Conservation (phyloP, 495 filamentous ascomycete species). For the Pseudoneurospora amorphoporcata region DNA sequence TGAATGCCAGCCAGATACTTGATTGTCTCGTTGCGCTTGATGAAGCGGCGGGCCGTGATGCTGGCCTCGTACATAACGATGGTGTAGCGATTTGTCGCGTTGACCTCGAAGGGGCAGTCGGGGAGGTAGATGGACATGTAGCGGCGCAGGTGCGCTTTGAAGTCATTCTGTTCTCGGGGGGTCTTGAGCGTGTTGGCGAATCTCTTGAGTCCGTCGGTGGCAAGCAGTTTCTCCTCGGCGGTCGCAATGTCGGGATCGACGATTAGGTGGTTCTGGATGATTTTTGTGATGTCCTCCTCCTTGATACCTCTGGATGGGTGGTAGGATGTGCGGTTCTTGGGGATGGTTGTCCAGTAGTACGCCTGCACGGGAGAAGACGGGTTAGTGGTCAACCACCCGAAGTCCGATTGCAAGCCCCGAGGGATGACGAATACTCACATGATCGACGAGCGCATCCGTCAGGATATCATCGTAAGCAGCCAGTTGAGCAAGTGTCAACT, state of each 20-base stretch:
- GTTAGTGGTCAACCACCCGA: slow-evolving; percentile 4
- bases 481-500: slow-evolving; percentile 74
- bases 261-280: slow-evolving; percentile 69
- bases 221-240: slow-evolving; percentile 63
- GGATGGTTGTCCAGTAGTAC: slow-evolving; percentile 90
- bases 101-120: slow-evolving; percentile 89
- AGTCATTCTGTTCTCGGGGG: slow-evolving; percentile 76
- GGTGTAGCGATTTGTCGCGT: slow-evolving; percentile 92
- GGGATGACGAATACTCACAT: slow-evolving; percentile 46
- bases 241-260: slow-evolving; percentile 56
- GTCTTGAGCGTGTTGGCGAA: slow-evolving; percentile 56
- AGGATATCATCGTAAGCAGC: slow-evolving; percentile 92
- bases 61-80: slow-evolving; percentile 79
- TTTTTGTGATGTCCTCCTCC: slow-evolving; percentile 69
- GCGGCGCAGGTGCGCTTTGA: slow-evolving; percentile 72
- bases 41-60: slow-evolving; percentile 68
- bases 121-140: slow-evolving; percentile 90
- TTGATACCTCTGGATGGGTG: slow-evolving; percentile 68
- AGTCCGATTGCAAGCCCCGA: no score
- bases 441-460: slow-evolving; percentile 91
- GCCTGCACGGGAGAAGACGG: slow-evolving; percentile 40
- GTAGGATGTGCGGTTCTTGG: slow-evolving; percentile 87
- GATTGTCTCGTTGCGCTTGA: slow-evolving; percentile 72
- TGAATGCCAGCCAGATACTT: slow-evolving; percentile 86
- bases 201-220: slow-evolving; percentile 62